A percentile compares a stretch with the other conserved stretches of the same genome.
Evolutionary conservation across 805 yeast species (phyloP).

Genomic region (Metschnikowia colocasiae): DNA sequence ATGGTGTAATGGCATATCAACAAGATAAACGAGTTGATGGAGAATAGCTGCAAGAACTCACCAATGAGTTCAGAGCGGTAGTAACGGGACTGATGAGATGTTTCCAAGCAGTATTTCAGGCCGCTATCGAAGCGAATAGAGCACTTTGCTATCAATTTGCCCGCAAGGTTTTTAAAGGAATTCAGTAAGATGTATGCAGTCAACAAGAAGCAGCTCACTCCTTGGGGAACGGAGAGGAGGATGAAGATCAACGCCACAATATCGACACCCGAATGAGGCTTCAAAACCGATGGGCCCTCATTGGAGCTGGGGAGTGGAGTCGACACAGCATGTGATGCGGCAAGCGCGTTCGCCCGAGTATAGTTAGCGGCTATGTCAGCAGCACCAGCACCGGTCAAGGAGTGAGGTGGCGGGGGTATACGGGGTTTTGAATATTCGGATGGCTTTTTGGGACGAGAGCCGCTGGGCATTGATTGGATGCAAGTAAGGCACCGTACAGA

Average conservation of each 20-base stretch:
- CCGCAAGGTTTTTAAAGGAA: slow-evolving; percentile 28
- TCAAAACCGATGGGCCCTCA: slow-evolving; percentile 1
- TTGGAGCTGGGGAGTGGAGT: neutral
- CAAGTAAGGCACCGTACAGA: slow-evolving; percentile 1
- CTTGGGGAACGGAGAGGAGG: slow-evolving; percentile 27
- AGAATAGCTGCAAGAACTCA: slow-evolving; percentile 21
- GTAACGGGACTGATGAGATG: slow-evolving; percentile 10
- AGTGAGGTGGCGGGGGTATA: slow-evolving; percentile 13
- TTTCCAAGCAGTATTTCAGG: slow-evolving; percentile 10
- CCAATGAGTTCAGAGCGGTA: slow-evolving; percentile 19
- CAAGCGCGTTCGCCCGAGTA: slow-evolving; percentile 1
- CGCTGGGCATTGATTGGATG: slow-evolving; percentile 8
- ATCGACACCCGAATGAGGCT: slow-evolving; percentile 23
- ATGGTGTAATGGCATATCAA: slow-evolving; percentile 21
- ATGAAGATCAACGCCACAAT: slow-evolving; percentile 31
- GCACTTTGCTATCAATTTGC: slow-evolving; percentile 22
- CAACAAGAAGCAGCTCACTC: slow-evolving; percentile 23
- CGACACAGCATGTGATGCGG: slow-evolving; percentile 2
- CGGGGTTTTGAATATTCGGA: slow-evolving; percentile 1
- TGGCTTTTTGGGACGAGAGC: slow-evolving; percentile 4
- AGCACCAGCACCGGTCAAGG: slow-evolving; percentile 11
- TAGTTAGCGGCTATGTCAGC: slow-evolving; percentile 10
- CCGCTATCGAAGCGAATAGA: slow-evolving; percentile 11
- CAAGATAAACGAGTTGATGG: slow-evolving; percentile 25
- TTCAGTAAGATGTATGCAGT: slow-evolving; percentile 26